Conservation (phyloP, 2,329 filamentous ascomycete species). For the Trichocomaceae sp. region DNA sequence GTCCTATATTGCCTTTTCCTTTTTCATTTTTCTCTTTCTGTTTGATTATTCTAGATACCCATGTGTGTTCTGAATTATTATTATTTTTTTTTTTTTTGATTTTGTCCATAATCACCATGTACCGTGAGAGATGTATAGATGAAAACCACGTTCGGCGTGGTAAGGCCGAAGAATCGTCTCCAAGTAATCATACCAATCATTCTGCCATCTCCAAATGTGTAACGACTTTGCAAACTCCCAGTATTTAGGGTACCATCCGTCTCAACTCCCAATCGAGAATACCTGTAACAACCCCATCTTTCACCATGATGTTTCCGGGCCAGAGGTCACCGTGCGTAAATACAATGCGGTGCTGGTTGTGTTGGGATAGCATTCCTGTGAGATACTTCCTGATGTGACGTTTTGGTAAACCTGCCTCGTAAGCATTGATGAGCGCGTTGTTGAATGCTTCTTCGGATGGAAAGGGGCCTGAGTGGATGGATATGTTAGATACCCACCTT, state of each 20-base stretch:
- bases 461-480: background rate
- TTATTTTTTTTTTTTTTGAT: background rate
- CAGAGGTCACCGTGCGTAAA: slow-evolving; percentile 28
- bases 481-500: no score
- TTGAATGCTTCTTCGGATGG: slow-evolving; percentile 19
- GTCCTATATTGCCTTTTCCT: no score
- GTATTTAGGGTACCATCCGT: slow-evolving; percentile 23
- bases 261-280: slow-evolving; percentile 37
- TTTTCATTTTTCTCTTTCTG: background rate
- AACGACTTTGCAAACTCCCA: slow-evolving; percentile 34
- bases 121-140: no score
- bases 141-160: no score
- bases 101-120: no score
- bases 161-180: slow-evolving; percentile 23
- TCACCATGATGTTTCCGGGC: slow-evolving; percentile 26
- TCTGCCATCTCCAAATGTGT: slow-evolving; percentile 24
- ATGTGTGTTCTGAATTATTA: background rate
- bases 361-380: slow-evolving; percentile 16
- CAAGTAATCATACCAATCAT: slow-evolving; percentile 29
- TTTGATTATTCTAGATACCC: slow-evolving; percentile 1
- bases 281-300: slow-evolving; percentile 18
- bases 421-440: slow-evolving; percentile 20
- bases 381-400: slow-evolving; percentile 17
- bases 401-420: slow-evolving; percentile 14
- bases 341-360: slow-evolving; percentile 16